Base-by-base conservation (phyloP, 2,329 filamentous ascomycete species). In the Coniosporium tulheliwenetii region DNA sequence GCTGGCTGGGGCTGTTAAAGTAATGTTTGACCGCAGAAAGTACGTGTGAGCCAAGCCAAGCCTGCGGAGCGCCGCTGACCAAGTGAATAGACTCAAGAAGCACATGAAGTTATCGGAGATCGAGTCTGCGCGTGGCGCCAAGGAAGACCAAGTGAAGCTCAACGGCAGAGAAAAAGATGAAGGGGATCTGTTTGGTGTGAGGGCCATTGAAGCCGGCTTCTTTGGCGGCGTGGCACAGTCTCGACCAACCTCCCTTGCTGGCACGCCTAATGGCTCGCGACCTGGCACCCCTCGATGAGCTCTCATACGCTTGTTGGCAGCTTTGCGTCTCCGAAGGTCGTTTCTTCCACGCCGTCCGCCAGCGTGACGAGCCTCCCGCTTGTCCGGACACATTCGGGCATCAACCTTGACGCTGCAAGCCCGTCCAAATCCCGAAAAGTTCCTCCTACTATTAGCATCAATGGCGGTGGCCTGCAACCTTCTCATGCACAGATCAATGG, bases 121-220 rank as follows among this genome's bases (percentile, higher is more conserved):
- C 5, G 53, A 55, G 38, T 45, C 43, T 15, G 49, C 48, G 8
- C 44, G 43, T 8, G 14, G 32, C n/a, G 56, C 45, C 19, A 26
- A 26, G 37, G 54, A 60, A 38, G 56, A 60, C 34, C 52, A 52
- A 13, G 47, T 56, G 38, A 57, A 57, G 39, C 43, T 60, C 35
- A 58, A 56, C 41, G 50, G 29, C 15, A 36, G 37, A 14, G 42
- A 45, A 5, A 38, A 41, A 39, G 37, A 43, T 30, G 36, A 61
- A 41, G 58, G 58, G 12, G 58, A 62, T 39, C 48, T 60, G 2
- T 61, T 62, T 39, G 58, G 58, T 37, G 49, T 61, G 36, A 56
- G 59, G n/a, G 59, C 59, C 42, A 57, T 62, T 30, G 59, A 62
- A 47, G 58, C 59, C 32, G 59, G 59, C n/a, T 62, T 58, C 48